These are phyloP conservation scores for Chrysanthemum lavandulifolium DNA, from an alignment of 129 eudicot species.

Conservation along the genomic window DNA sequence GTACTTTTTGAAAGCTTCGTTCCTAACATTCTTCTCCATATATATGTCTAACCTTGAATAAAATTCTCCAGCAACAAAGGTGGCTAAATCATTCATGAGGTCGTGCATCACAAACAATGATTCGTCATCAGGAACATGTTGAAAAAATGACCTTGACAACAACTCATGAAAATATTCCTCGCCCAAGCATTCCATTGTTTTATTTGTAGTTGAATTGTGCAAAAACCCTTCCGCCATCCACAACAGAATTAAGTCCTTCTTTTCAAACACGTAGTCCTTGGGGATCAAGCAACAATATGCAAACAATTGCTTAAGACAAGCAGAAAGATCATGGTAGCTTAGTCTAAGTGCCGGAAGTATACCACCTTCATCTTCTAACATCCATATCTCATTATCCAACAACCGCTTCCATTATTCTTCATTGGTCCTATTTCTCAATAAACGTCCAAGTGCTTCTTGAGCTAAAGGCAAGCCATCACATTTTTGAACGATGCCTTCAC, in stretches of 20 bases:
- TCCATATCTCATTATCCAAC: not conserved
- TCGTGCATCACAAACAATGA: not conserved
- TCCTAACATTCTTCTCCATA: too few species aligned
- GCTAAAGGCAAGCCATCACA: not conserved
- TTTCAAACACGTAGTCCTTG: not conserved
- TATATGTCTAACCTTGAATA: too few species aligned
- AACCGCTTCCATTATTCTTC: not conserved
- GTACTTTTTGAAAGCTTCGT: too few species aligned
- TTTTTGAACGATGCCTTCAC: not conserved
- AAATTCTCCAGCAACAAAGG: not conserved
- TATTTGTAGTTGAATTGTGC: not conserved
- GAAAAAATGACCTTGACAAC: not conserved
- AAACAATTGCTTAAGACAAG: not conserved
- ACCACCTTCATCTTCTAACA: too few species aligned
- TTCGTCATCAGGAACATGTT: not conserved
- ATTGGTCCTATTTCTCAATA: not conserved
- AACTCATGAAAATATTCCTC: not conserved
- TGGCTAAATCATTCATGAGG: not conserved
- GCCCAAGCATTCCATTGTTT: not conserved
- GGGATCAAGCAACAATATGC: not conserved
- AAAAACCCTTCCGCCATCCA: not conserved
- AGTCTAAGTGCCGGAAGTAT: too few species aligned
- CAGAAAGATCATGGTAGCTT: too few species aligned
- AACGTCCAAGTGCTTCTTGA: not conserved
- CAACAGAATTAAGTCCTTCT: not conserved